Evolutionary conservation across 2,329 filamentous ascomycete species (phyloP).

Genomic region (Neonectria sp.): DNA sequence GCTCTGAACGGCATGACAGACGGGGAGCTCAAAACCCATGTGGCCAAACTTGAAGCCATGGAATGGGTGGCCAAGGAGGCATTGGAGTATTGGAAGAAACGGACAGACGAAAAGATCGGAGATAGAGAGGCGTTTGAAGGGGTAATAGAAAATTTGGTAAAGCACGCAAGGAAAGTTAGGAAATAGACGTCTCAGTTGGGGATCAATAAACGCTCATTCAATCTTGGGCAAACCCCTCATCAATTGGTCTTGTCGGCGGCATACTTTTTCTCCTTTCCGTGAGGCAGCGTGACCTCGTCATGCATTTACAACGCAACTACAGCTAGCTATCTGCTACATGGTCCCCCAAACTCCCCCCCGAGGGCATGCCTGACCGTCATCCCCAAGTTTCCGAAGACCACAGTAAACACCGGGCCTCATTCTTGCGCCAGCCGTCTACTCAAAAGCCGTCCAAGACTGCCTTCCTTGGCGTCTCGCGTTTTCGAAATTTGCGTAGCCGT

Average conservation of each 20-base stretch:
- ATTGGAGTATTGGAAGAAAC: slow-evolving; percentile 89
- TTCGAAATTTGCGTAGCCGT: slow-evolving; percentile 39
- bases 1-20: slow-evolving; percentile 86
- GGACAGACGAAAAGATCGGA: slow-evolving; percentile 87
- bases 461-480: slow-evolving; percentile 40
- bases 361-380: slow-evolving; percentile 32
- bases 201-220: slow-evolving; percentile 5
- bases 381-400: slow-evolving; percentile 37
- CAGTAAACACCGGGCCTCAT: slow-evolving; percentile 45
- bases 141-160: slow-evolving; percentile 96
- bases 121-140: slow-evolving; percentile 96
- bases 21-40: slow-evolving; percentile 80
- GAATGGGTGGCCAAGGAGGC: slow-evolving; percentile 82
- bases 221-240: slow-evolving; percentile 27
- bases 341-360: slow-evolving; percentile 30
- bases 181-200: slow-evolving; percentile 66
- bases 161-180: slow-evolving; percentile 87
- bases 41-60: slow-evolving; percentile 77
- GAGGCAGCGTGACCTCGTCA: slow-evolving; percentile 42
- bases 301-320: slow-evolving; percentile 47
- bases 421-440: slow-evolving; percentile 48
- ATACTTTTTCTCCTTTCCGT: slow-evolving; percentile 40
- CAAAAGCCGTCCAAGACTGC: slow-evolving; percentile 43
- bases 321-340: slow-evolving; percentile 38
- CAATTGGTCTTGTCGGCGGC: slow-evolving; percentile 40